Base-by-base conservation (phyloP, 2,329 filamentous ascomycete species). In the Pseudogymnoascus pannorum region DNA sequence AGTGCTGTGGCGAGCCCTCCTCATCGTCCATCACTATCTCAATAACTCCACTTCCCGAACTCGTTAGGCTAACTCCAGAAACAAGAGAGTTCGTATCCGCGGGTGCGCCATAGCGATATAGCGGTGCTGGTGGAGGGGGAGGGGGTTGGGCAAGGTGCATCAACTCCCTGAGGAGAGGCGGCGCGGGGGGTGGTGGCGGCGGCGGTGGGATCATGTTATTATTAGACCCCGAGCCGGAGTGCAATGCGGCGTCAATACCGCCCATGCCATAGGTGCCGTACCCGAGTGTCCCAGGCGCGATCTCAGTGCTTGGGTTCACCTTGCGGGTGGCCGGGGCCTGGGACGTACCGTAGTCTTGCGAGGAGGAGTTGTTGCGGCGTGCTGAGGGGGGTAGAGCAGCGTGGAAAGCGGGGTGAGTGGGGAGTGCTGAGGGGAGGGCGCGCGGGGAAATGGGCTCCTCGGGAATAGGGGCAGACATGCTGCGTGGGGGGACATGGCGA, bases 11-110 rank as follows among this genome's bases (percentile, higher is more conserved):
- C 16, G 48, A 33, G 12, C 38, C 31, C 7, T 81, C 78, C 5
- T 84, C 81, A 2, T 85, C 82, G 65, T 87, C 84, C 80, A 85
- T 85, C 58, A 87, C 83, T 64, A 87, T 85, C 70, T 87, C 84
- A 65, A 87, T 86, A 68, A 84, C 80, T 4, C 81, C 83, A 0
- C 81, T 80, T 6, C 77, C 78, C 71, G 64, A 78, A 76, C 51
- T 79, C 20, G 31, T 40, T 2, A 38, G 31, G 69, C 6, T 74
- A 29, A 70, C 67, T 33, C 75, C 72, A 44, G 74, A 69, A 51
- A 74, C 68, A 11, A 71, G 68, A 2, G 71, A 72, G 18, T 33
- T 60, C 4, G 70, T 72, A 57, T 72, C 72, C 16, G 60, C 12
- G 2, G 65, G 57, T 9, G 66, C 63, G n/a, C 66, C 65, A 11